Percentiles rank a stretch among this genome's conserved stretches.
Evolutionary conservation across 805 yeast genomes (phyloP).

Genomic region (Saturnispora gosingensis): DNA sequence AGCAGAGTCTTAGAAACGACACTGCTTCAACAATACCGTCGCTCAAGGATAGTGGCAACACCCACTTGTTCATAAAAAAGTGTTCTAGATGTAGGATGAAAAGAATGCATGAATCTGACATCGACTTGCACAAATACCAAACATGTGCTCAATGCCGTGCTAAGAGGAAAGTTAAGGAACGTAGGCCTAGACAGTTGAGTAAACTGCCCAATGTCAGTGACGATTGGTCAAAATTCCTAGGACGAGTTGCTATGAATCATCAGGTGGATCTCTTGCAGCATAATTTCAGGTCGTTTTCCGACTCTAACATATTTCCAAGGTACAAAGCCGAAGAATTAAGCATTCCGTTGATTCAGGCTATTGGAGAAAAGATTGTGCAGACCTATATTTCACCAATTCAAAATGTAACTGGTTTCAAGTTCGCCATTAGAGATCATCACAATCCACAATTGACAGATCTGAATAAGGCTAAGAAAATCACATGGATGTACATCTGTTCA

Average conservation of each 20-base stretch:
- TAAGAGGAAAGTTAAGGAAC: constrained; percentile 30
- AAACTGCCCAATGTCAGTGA: constrained; percentile 29
- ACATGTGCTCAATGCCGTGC: constrained; percentile 34
- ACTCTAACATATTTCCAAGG: constrained; percentile 27
- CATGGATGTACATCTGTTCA: constrained; percentile 38
- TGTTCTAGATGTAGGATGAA: constrained; percentile 38
- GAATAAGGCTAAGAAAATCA: constrained; percentile 31
- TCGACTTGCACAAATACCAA: constrained; percentile 30
- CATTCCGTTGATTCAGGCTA: constrained; percentile 25
- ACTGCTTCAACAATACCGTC: not conserved
- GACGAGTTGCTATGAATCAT: constrained; percentile 28
- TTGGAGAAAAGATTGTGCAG: constrained; percentile 29
- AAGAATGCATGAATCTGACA: constrained; percentile 27
- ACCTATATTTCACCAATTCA: constrained; percentile 34
- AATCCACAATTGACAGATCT: constrained; percentile 25
- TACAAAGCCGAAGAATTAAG: constrained; percentile 26
- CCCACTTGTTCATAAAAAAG: constrained; percentile 22
- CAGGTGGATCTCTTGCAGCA: constrained; percentile 29
- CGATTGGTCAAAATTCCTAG: constrained; percentile 27
- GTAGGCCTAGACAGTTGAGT: constrained; percentile 22
- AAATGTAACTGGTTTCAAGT: constrained; percentile 32
- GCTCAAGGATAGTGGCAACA: not conserved
- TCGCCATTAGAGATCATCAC: constrained; percentile 38
- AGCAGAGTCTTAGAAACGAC: not conserved
- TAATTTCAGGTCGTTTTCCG: constrained; percentile 27